Percentiles rank a stretch among this genome's conserved stretches.
These are phyloP conservation scores for Kodamaea anthophila DNA, from an alignment of 1,139 yeast genomes.

Conservation along the genomic window DNA sequence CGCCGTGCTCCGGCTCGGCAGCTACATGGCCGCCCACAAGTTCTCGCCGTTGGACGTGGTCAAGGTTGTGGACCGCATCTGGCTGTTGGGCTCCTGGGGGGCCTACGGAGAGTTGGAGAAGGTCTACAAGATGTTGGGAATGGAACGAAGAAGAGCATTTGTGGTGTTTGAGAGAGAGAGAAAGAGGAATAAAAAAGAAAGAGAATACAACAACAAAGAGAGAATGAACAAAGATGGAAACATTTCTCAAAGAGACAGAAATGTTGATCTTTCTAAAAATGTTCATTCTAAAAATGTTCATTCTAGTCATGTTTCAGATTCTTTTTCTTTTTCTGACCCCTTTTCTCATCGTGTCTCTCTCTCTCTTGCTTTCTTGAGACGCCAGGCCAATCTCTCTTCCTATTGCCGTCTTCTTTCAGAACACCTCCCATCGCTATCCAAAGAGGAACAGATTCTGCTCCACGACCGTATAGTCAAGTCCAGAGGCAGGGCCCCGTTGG, in stretches of 20 bases:
- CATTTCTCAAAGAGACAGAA: too few species aligned
- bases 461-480: conserved; percentile 22
- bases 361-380: neutral
- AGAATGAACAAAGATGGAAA: neutral
- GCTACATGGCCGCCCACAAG: conserved; percentile 57
- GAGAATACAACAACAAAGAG: neutral
- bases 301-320: too few species aligned
- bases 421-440: conserved; percentile 29
- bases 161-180: conserved; percentile 27
- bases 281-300: too few species aligned
- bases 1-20: conserved; percentile 56
- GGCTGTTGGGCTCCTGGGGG: conserved; percentile 32
- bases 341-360: too few species aligned
- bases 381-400: conserved; percentile 5
- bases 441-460: conserved; percentile 30
- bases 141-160: conserved; percentile 64
- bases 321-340: too few species aligned
- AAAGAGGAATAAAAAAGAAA: neutral
- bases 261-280: too few species aligned
- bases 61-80: conserved; percentile 42
- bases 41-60: conserved; percentile 40
- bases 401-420: conserved; percentile 29
- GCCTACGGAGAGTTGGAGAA: conserved; percentile 63
- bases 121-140: conserved; percentile 56
- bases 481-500: conserved; percentile 14